Evolutionary conservation across 2,329 filamentous ascomycete species (phyloP).

Genomic region (Exophiala spinifera): DNA sequence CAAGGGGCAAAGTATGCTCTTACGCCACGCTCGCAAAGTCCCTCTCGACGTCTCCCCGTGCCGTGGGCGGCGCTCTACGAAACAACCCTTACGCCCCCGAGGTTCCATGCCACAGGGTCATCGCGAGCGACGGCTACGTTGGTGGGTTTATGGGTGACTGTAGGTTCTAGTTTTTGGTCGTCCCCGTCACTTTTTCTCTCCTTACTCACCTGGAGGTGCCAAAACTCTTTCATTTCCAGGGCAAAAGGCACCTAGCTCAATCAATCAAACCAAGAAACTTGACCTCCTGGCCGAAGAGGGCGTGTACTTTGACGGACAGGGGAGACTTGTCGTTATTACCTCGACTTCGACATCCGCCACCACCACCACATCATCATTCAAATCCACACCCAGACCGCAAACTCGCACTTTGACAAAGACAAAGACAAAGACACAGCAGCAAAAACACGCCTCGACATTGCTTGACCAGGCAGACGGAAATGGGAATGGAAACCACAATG

Average conservation of each 20-base stretch:
- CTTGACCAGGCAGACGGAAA: too few relatives aligned
- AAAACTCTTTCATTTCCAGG: background rate
- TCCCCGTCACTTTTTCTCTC: too few relatives aligned
- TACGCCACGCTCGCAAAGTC: constrained; percentile 70
- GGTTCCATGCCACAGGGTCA: constrained; percentile 42
- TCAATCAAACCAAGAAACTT: constrained; percentile 43
- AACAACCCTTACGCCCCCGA: constrained; percentile 44
- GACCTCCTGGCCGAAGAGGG: constrained; percentile 36
- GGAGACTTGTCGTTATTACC: background rate
- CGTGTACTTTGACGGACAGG: constrained; percentile 31
- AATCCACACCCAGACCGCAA: background rate
- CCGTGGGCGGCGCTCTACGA: constrained; percentile 41
- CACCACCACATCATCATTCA: too few relatives aligned
- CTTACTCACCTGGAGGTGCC: too few relatives aligned
- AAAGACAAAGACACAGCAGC: too few relatives aligned
- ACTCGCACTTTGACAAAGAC: too few relatives aligned
- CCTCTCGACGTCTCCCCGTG: constrained; percentile 30
- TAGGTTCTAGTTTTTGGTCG: too few relatives aligned
- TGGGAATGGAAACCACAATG: too few relatives aligned
- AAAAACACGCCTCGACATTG: too few relatives aligned
- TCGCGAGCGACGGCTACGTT: constrained; percentile 34
- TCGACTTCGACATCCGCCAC: too few relatives aligned
- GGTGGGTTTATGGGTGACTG: constrained; percentile 51
- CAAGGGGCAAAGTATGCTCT: constrained; percentile 69
- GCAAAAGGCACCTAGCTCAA: constrained; percentile 41